Percentiles rank a stretch among this genome's conserved stretches.
Conservation (phyloP, 805 yeast genomes). For the Ogataea zsoltii region DNA sequence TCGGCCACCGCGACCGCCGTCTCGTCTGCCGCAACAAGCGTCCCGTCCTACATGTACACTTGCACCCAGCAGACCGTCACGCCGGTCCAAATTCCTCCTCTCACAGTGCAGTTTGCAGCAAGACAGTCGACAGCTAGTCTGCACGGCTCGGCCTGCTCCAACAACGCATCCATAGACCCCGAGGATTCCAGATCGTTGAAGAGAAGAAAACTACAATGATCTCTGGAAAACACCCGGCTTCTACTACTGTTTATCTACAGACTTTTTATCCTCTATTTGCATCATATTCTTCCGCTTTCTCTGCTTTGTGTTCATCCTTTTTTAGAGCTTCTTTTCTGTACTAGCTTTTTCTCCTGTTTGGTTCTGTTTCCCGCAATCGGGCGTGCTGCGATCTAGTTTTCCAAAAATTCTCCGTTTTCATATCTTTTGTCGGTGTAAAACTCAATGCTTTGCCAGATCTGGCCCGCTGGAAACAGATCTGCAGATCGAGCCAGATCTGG, state of each 20-base stretch:
- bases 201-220: slow-evolving; percentile 15
- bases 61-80: slow-evolving; percentile 24
- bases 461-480: no score
- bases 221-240: background rate
- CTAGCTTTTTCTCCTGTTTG: background rate
- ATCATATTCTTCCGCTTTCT: background rate
- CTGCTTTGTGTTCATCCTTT: background rate
- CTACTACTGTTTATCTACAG: background rate
- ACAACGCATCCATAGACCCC: slow-evolving; percentile 3
- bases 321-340: background rate
- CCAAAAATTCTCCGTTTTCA: no score
- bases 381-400: no score
- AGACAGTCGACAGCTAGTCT: slow-evolving; percentile 7
- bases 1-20: background rate
- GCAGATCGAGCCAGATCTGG: no score
- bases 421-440: no score
- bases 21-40: background rate
- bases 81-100: slow-evolving; percentile 18
- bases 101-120: slow-evolving; percentile 7
- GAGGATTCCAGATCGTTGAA: slow-evolving; percentile 14
- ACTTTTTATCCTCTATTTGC: background rate
- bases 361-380: background rate
- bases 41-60: slow-evolving; percentile 1
- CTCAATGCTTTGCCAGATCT: no score
- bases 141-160: slow-evolving; percentile 3